Base-by-base conservation (phyloP, 129 eudicot species). In the Centrapalus pauciflorus region DNA sequence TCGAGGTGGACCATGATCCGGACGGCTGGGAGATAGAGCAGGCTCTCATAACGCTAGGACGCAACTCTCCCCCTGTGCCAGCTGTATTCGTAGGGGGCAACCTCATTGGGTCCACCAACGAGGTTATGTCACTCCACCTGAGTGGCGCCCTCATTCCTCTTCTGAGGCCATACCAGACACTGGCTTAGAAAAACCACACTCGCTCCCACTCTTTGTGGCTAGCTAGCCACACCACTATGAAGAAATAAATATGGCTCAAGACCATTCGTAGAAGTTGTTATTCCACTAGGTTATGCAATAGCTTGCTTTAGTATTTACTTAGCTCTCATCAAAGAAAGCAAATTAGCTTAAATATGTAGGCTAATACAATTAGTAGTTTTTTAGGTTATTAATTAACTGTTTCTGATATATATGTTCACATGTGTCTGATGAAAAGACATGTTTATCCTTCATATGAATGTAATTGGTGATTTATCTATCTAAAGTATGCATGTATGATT, bases 81-180 rank as follows among this genome's bases (percentile, higher is more conserved):
- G 89, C 91, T 10, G 86, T 88, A 4, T 88, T 82, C 79, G 70
- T 88, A 34, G 82, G 81, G 4, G 96, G 91, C n/a, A 76, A 79
- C 29, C 81, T 83, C 25, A 64, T 86, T 25, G 97, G 97, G 45
- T 90, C 97, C 58, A 90, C 93, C 79, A 87, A 90, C 13, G 96
- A 90, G 76, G 89, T 90, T 61, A 90, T 90, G 93, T 84, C 97
- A 14, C 97, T 87, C 51, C 97, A 90, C 84, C 92, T 90, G 26
- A 83, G 87, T 34, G 97, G 97, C 19, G 37, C 76, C 35, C 87
- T 90, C 32, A 62, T 74, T 45, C 97, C 85, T 0, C 69, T 82
- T 34, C 61, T 90, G 55, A 85, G 77, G 86, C 96, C 90, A 3
- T 82, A 73, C 46, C 84, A 80, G 80, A 64, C 73, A 11, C 28